Percentiles rank a stretch among this genome's conserved stretches.
These are phyloP conservation scores for Clavaria fumosa DNA, from an alignment of 768 basidiomycete genomes.

Conservation along the genomic window DNA sequence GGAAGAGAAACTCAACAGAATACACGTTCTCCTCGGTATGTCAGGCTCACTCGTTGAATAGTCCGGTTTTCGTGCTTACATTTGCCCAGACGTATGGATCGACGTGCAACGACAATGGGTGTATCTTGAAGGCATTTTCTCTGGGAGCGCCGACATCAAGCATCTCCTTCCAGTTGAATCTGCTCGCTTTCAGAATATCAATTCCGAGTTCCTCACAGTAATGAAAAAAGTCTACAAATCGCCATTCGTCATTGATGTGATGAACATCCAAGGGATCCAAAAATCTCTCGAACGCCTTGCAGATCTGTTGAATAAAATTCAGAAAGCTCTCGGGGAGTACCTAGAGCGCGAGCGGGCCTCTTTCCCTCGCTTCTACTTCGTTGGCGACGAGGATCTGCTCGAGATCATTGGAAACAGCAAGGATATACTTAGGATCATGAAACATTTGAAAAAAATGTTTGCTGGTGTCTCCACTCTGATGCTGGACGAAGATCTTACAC, in stretches of 20 bases:
- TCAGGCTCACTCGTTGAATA: neutral
- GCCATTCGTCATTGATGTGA: slow-evolving; percentile 90
- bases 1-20: slow-evolving; percentile 94
- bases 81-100: slow-evolving; percentile 79
- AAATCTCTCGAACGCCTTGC: slow-evolving; percentile 95
- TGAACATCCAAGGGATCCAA: slow-evolving; percentile 92
- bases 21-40: slow-evolving; percentile 90
- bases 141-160: slow-evolving; percentile 99
- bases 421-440: slow-evolving; percentile 95
- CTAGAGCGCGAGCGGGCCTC: slow-evolving; percentile 93
- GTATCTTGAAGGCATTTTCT: slow-evolving; percentile 97
- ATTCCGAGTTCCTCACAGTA: slow-evolving; percentile 90
- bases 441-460: slow-evolving; percentile 99
- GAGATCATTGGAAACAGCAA: slow-evolving; percentile 99
- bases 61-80: slow-evolving; percentile 6
- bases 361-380: slow-evolving; percentile 99
- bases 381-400: slow-evolving; percentile 94
- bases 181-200: slow-evolving; percentile 97
- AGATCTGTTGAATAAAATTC: slow-evolving; percentile 93
- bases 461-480: slow-evolving; percentile 86
- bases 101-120: slow-evolving; percentile 99
- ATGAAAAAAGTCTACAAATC: slow-evolving; percentile 99
- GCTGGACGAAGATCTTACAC: slow-evolving; percentile 75
- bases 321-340: slow-evolving; percentile 98
- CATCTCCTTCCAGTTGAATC: slow-evolving; percentile 95